Conservation (phyloP, 331 rosid genomes). For the Pyracantha coccinea region DNA sequence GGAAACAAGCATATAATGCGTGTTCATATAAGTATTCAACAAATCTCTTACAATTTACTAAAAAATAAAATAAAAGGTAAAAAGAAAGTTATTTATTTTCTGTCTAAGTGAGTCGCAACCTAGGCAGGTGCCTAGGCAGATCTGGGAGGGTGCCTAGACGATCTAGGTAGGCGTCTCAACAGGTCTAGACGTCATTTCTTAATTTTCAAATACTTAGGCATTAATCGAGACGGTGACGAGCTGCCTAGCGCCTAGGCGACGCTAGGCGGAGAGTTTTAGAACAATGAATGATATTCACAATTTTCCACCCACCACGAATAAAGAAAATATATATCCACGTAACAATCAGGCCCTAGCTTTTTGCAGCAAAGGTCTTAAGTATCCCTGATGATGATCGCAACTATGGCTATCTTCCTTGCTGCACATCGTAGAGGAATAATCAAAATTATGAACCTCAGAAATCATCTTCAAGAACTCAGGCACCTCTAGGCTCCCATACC, state of each 20-base stretch:
- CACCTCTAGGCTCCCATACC: slow-evolving; percentile 1
- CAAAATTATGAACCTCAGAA: slow-evolving; percentile 9
- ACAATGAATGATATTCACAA: neutral
- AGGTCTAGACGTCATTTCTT: fast-evolving
- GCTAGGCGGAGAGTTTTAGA: too few relatives aligned
- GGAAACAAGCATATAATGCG: too few relatives aligned
- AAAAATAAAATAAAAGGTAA: too few relatives aligned
- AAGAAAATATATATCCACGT: neutral
- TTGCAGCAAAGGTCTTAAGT: neutral
- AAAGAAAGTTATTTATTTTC: too few relatives aligned
- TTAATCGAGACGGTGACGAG: fast-evolving
- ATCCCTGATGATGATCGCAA: neutral
- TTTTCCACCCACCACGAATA: neutral
- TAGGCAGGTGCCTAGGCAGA: fast-evolving
- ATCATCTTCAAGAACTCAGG: neutral
- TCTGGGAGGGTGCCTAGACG: too few relatives aligned
- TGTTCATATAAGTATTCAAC: too few relatives aligned
- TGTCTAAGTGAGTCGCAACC: too few relatives aligned
- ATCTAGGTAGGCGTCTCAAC: too few relatives aligned
- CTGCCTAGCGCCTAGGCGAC: too few relatives aligned
- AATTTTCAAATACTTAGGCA: too few relatives aligned
- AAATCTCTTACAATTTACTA: too few relatives aligned
- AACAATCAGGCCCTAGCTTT: neutral
- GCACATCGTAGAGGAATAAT: neutral
- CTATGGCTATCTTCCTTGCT: neutral